Evolutionary conservation across 2,329 filamentous ascomycete species (phyloP), one percentile per base, ranked within the genome.

Genomic region (Fusarium acutatum): DNA sequence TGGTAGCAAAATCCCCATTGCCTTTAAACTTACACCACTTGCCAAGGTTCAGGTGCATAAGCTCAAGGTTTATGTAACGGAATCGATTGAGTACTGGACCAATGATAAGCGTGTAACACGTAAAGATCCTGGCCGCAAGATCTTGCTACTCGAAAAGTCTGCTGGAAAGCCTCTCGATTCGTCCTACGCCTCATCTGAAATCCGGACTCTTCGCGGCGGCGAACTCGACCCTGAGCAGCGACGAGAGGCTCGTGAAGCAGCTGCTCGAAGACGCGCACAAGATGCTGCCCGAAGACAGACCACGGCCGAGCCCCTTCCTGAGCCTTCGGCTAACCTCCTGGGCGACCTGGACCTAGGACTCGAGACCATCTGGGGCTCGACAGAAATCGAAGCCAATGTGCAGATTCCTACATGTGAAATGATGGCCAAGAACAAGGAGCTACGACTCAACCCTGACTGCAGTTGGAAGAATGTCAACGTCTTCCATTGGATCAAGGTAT

Each of bases 391-490:
- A 80, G 96, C 97, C 86, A 96, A 93, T 70, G 94, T 97, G 15
- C 94, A 97, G 83, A 87, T 98, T 54, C 95, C 95, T 17, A 97
- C 94, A 40, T 98, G 95, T 79, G 90, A 94, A 75, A 92, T 92
- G 79, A 95, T 97, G 92, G 90, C 93, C 28, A 93, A 92, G 77
- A 92, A 95, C 78, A 88, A 88, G 80, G 81, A 82, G 14, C 63
- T 89, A 41, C 88, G 90, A 67, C 84, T 98, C 67, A 93, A 97
- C 80, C 96, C 96, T 60, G 95, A 97, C 80, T 97, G 94, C 61
- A 97, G 94, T 64, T 97, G 96, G 87, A 93, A 94, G 79, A 97
- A 97, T 72, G 96, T 97, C 59, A 94, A 96, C 78, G 95, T 98
- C 60, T 94, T 94, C 80, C 95, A 98, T 81, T 97, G 95, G 95